Base-by-base conservation (phyloP, 371 early-diverging fungal genomes). In the Fennellomyces sp. region DNA sequence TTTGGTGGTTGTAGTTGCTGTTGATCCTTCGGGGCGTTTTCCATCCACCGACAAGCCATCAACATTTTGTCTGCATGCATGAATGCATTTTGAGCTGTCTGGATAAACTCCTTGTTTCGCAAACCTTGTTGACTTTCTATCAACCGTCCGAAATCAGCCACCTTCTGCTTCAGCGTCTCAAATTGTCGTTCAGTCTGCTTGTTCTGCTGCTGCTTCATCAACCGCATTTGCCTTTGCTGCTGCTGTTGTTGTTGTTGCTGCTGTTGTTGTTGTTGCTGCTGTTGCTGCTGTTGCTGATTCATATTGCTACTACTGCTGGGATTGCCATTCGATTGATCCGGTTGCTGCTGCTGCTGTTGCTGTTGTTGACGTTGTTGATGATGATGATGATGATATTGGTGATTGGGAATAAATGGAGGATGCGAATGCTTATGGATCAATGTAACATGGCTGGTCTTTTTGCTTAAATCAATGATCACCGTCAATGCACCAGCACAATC, bases 401-500 rank as follows among this genome's bases (percentile, higher is more conserved):
- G 68, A 57, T 72, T 66, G 53, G 74, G 71, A n/a, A 73, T 63
- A 60, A 79, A 79, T 5, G 76, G 73, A 17, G 80, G 80, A 64
- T 79, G 80, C 3, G 70, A 21, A 45, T 69, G 68, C 39, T 70
- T 75, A 51, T 79, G 80, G 38, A 72, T 75, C 56, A 79, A 58
- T 10, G 76, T 79, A 10, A 79, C 68, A 62, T 75, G 65, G 13
- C 73, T 76, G 2, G 76, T 66, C 35, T 66, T 67, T 58, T 79
- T 79, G 12, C 59, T 52, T 35, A 79, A 38, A 65, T 79, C 80
- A 52, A 79, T 72, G 33, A 79, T 73, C 29, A 79, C 71, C 21
- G 80, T 79, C 57, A 79, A 62, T 45, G 74, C 76, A 50, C 80
- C 80, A 48, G 72, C 68, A 59, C 80, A 79, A 25, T 75, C 68